Conservation (phyloP, 371 early-diverging fungal genomes). For the Modicella reniformis region DNA sequence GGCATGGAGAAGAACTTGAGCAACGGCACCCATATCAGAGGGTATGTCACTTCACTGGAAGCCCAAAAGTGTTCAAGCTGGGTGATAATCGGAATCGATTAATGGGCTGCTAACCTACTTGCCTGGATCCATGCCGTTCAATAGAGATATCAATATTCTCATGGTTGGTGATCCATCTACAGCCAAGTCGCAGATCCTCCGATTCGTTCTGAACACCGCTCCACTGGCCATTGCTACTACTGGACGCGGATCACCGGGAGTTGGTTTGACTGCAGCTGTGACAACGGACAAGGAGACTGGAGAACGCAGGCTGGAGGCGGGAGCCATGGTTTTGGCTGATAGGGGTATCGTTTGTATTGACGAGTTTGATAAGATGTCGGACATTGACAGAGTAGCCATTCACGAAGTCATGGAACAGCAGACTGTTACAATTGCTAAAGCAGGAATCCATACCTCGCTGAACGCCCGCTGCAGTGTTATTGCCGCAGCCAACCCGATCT, state of each 20-base stretch:
- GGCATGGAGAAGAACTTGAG: constrained; percentile 95
- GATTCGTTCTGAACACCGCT: constrained; percentile 90
- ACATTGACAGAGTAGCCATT: constrained; percentile 98
- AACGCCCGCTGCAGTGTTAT: constrained; percentile 98
- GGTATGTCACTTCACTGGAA: constrained; percentile 65
- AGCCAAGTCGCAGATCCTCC: constrained; percentile 95
- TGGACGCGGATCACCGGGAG: constrained; percentile 97
- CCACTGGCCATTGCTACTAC: constrained; percentile 95
- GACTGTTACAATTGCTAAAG: constrained; percentile 97
- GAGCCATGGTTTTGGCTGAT: constrained; percentile 99
- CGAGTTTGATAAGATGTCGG: constrained; percentile 99
- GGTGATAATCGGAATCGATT: not conserved
- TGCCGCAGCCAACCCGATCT: constrained; percentile 99
- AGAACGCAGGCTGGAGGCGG: constrained; percentile 96
- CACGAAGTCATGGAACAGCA: constrained; percentile 99
- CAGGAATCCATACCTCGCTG: constrained; percentile 97
- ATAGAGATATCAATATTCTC: constrained; percentile 92
- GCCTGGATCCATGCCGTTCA: not conserved
- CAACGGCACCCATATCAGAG: constrained; percentile 96
- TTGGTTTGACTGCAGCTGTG: constrained; percentile 97
- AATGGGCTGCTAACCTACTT: not conserved
- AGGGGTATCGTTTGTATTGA: constrained; percentile 99
- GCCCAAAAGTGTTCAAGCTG: not conserved
- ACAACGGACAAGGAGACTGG: constrained; percentile 67
- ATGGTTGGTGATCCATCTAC: constrained; percentile 98